Conservation (phyloP, 1,284 basidiomycete species). For the Agroathelia rolfsii region DNA sequence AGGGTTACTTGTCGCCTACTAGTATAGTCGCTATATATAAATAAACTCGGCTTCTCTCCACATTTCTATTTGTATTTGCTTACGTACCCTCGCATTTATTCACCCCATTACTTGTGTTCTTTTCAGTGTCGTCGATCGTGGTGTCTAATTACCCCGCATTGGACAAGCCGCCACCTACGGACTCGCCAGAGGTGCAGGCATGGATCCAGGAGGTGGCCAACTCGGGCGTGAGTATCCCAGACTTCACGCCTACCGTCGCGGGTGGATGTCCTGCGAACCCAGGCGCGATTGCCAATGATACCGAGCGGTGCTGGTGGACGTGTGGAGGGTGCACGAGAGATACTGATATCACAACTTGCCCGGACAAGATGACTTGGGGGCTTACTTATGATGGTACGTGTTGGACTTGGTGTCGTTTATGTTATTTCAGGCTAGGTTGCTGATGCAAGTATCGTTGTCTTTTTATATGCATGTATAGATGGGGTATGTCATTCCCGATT, state of each 20-base stretch:
- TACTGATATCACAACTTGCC: conserved; percentile 67
- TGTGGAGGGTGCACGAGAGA: conserved; percentile 66
- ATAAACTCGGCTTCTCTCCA: no score
- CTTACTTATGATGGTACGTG: conserved; percentile 69
- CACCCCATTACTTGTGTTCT: conserved; percentile 6
- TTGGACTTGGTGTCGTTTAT: no score
- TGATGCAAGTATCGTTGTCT: no score
- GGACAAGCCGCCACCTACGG: conserved; percentile 56
- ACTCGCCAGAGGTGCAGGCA: conserved; percentile 59
- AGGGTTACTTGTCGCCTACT: no score
- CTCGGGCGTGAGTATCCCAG: conserved; percentile 47
- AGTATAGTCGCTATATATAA: no score
- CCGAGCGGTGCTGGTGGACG: conserved; percentile 76
- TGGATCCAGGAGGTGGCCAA: conserved; percentile 59
- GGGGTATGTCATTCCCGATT: no score
- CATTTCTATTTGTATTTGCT: not conserved
- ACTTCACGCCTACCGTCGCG: conserved; percentile 33
- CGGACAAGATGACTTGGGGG: conserved; percentile 64
- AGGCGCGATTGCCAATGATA: conserved; percentile 40
- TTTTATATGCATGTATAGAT: no score
- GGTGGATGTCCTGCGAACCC: conserved; percentile 61
- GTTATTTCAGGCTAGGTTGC: no score
- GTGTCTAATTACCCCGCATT: conserved; percentile 59
- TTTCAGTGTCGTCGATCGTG: conserved; percentile 28
- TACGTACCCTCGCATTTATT: not conserved